Conservation (phyloP, 192 early-diverging fungal species). For the Entophlyctis luteolus region DNA sequence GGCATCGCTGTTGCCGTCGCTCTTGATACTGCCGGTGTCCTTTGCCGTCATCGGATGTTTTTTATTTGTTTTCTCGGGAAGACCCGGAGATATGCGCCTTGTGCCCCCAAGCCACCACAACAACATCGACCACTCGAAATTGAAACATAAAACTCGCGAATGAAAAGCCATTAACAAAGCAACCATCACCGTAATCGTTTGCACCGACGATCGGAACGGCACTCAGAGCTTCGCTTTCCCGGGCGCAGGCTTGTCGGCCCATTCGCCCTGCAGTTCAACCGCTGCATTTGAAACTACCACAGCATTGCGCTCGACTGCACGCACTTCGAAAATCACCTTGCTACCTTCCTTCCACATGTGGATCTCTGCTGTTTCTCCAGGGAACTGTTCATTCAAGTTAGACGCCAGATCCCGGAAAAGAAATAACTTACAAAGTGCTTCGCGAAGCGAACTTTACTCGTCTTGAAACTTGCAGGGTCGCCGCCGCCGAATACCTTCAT, state of each 20-base stretch:
- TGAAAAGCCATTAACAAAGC: too few relatives aligned
- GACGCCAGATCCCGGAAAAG: slow-evolving; percentile 64
- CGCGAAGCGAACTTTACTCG: slow-evolving; percentile 71
- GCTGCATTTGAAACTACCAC: slow-evolving; percentile 90
- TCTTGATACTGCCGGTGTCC: too few relatives aligned
- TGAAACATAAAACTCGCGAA: too few relatives aligned
- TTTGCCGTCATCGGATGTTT: too few relatives aligned
- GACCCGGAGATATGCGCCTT: too few relatives aligned
- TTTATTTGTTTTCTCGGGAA: too few relatives aligned
- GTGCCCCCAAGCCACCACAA: too few relatives aligned
- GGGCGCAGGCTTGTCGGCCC: slow-evolving; percentile 27
- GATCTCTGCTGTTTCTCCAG: slow-evolving; percentile 96
- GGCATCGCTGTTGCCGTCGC: too few relatives aligned
- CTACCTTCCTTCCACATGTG: slow-evolving; percentile 90
- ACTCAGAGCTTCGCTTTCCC: slow-evolving; percentile 18
- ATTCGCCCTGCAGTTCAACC: slow-evolving; percentile 68
- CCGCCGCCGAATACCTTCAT: slow-evolving; percentile 70
- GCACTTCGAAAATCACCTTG: slow-evolving; percentile 91
- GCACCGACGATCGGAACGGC: too few relatives aligned
- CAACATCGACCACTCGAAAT: too few relatives aligned
- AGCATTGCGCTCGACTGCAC: slow-evolving; percentile 87
- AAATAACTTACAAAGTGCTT: slow-evolving; percentile 25
- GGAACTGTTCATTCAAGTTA: slow-evolving; percentile 49
- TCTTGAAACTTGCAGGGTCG: slow-evolving; percentile 67
- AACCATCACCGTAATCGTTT: too few relatives aligned